These are phyloP conservation scores for Dothistroma septosporum DNA, from an alignment of 2,329 filamentous ascomycete genomes.

Conservation along the genomic window DNA sequence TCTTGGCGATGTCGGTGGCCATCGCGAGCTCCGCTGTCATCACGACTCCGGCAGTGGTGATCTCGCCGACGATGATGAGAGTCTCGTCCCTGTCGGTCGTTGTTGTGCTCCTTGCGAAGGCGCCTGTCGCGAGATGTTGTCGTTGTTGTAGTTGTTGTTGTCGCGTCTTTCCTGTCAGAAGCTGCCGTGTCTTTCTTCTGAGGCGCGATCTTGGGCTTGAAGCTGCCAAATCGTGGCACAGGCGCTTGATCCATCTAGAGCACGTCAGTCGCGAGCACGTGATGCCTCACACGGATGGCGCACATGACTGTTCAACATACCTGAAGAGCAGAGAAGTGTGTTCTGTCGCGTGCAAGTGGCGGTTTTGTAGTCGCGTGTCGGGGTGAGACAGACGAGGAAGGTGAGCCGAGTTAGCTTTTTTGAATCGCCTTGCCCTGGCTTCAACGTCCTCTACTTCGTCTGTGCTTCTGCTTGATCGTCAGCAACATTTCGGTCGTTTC, in stretches of 20 bases:
- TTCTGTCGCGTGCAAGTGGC: background rate
- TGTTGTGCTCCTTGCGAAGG: background rate
- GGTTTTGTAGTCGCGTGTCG: background rate
- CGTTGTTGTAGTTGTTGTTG: background rate
- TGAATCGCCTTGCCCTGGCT: background rate
- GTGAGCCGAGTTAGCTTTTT: background rate
- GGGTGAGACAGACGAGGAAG: background rate
- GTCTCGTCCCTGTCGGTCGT: conserved; percentile 5
- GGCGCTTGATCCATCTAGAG: conserved; percentile 20
- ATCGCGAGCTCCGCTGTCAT: background rate
- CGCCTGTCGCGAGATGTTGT: background rate
- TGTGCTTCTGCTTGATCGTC: background rate
- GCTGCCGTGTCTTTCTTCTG: conserved; percentile 14
- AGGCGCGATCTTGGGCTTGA: conserved; percentile 52
- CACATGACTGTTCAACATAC: background rate
- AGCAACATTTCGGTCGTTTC: background rate
- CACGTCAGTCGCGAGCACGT: background rate
- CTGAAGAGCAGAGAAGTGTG: conserved; percentile 6
- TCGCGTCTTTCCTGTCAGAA: background rate
- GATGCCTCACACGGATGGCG: background rate
- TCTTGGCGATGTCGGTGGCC: background rate
- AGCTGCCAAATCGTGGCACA: conserved; percentile 71
- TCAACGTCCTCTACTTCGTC: too few species aligned
- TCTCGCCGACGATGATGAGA: conserved; percentile 1
- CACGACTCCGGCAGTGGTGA: background rate